These are phyloP conservation scores for Rhodosporidiobolus odoratus DNA, from an alignment of 768 basidiomycete genomes.

Conservation along the genomic window DNA sequence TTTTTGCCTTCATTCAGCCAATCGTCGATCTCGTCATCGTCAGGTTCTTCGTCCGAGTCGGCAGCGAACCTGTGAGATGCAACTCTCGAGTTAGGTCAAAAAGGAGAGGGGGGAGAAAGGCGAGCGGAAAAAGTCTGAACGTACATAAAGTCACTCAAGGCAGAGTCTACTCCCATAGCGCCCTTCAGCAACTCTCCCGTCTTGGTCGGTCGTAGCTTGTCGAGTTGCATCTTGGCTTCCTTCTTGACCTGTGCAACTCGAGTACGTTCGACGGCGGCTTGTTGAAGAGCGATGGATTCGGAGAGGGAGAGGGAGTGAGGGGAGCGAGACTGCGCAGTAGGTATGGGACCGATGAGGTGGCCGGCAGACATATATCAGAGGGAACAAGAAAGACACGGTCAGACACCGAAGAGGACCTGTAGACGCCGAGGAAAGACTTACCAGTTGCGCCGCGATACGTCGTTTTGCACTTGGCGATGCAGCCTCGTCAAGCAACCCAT, in stretches of 20 bases:
- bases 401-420: too few species aligned
- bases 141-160: constrained; percentile 29
- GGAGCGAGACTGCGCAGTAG: background rate
- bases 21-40: constrained; percentile 15
- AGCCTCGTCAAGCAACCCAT: constrained; percentile 3
- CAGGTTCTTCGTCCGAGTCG: constrained; percentile 8
- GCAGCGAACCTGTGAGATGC: constrained; percentile 1
- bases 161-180: constrained; percentile 6
- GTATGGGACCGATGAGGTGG: background rate
- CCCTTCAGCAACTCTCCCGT: constrained; percentile 20
- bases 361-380: background rate
- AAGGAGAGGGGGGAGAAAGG: background rate
- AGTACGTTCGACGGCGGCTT: constrained; percentile 10
- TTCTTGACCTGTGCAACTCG: constrained; percentile 1
- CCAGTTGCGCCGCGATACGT: constrained; percentile 18
- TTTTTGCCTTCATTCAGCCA: constrained; percentile 10
- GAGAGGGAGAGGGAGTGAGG: constrained; percentile 9
- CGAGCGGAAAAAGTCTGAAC: background rate
- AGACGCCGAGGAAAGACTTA: constrained; percentile 7
- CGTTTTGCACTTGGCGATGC: constrained; percentile 23
- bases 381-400: background rate
- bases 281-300: constrained; percentile 33
- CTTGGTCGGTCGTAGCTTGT: constrained; percentile 1
- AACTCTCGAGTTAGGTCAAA: background rate
- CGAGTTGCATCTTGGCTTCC: background rate